Base-by-base conservation (phyloP, 306 rosid genomes). In the Cucurbita argyrosperma region DNA sequence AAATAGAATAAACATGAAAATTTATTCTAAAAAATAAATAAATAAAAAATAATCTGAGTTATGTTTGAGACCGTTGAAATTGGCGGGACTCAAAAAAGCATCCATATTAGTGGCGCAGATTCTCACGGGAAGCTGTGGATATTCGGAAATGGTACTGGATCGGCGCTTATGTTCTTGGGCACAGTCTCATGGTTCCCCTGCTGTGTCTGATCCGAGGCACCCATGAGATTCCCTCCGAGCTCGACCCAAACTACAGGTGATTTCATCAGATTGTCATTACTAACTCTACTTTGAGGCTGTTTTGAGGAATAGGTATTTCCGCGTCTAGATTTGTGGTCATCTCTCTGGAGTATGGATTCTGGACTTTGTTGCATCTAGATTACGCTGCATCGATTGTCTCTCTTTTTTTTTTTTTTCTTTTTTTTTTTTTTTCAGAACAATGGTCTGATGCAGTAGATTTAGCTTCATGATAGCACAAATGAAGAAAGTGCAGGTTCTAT, bases 241-340 rank as follows among this genome's bases (percentile, higher is more conserved):
- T 38, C 21, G 91, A 88, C 85, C 99, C 91, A 81, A 91, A 91
- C 71, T 89, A 89, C 87, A 85, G 99, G 99, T 90, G 66, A 70
- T 62, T 66, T 7, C 47, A 11, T 10, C 47, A 23, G n/a, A 40
- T 43, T 79, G 12, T n/a, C 26, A 53, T 12, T 37, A 8, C 18
- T 6, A 4, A 49, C 14, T 59, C 38, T 49, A 46, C 14, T 70
- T 38, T 58, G 42, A n/a, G n/a, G 16, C 14, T 19, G 4, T 7
- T 69, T 15, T 21, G 56, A 21, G 65, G 50, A 51, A 53, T 72
- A 12, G 60, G 71, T 75, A 26, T 26, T 69, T 50, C 18, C 19
- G 56, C 52, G 19, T 67, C 38, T 62, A 39, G 68, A 70, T 76
- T 71, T 67, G 26, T 61, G 59, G 16, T 62, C n/a, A 42, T 67